Percentiles rank a stretch among this genome's conserved stretches.
Evolutionary conservation across 148 eudicot genomes (phyloP).

Genomic region (Pharnaceum exiguum): DNA sequence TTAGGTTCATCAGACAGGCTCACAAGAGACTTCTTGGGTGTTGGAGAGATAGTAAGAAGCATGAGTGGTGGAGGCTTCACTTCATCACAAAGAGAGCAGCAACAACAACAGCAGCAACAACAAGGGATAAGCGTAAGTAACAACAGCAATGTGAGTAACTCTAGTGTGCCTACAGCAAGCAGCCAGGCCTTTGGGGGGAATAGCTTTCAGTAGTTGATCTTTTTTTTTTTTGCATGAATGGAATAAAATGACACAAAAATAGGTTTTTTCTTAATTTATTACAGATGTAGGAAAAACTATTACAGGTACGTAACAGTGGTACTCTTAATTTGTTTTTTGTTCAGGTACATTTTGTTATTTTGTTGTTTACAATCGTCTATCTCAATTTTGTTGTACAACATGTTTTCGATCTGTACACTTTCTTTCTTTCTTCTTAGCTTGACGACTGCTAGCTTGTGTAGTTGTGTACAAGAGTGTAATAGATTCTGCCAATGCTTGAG

Average conservation of each 20-base stretch:
- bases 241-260: background rate
- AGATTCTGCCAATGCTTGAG: too few relatives aligned
- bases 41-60: conserved; percentile 54
- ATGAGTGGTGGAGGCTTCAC: conserved; percentile 39
- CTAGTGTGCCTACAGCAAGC: background rate
- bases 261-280: conserved; percentile 1
- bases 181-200: conserved; percentile 11
- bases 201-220: conserved; percentile 21
- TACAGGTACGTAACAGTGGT: conserved; percentile 26
- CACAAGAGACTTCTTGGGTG: conserved; percentile 63
- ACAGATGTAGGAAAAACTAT: conserved; percentile 26
- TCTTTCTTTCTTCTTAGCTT: too few relatives aligned
- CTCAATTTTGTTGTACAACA: too few relatives aligned
- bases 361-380: too few relatives aligned
- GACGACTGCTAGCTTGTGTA: too few relatives aligned
- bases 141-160: background rate
- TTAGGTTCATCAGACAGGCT: conserved; percentile 31
- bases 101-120: conserved; percentile 10
- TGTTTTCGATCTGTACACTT: too few relatives aligned
- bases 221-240: background rate
- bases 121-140: conserved; percentile 1
- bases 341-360: background rate
- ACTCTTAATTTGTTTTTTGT: background rate
- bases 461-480: too few relatives aligned
- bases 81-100: conserved; percentile 13